A percentile compares a stretch with the other conserved stretches of the same genome.
phyloP scores from a whole-genome alignment of 768 basidiomycete genomes.

The Pholiota molesta region DNA sequence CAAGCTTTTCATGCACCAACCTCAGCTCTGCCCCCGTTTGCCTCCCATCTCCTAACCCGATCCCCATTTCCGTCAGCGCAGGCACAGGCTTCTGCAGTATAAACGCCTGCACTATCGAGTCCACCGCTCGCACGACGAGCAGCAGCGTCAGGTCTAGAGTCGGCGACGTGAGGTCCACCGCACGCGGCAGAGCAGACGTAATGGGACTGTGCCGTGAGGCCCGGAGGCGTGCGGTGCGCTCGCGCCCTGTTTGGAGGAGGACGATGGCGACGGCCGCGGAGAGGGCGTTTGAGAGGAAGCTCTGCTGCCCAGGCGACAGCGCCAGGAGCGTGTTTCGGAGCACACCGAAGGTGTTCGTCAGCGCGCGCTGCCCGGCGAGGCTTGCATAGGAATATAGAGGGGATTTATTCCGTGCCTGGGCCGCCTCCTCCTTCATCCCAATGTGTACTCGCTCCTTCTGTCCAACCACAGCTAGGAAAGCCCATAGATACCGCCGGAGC shows the following conservation, averaged over 20 bases:
- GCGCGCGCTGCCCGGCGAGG: background rate
- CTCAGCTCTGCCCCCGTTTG: conserved; percentile 16
- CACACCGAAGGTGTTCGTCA: background rate
- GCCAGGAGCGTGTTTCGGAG: conserved; percentile 20
- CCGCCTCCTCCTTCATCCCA: background rate
- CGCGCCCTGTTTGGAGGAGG: conserved; percentile 57
- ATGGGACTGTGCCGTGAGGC: background rate
- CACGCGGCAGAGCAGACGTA: background rate
- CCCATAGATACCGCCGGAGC: conserved; percentile 49
- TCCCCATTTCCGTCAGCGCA: background rate
- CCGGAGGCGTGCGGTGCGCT: conserved; percentile 29
- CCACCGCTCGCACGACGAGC: conserved; percentile 69
- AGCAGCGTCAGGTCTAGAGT: conserved; percentile 73
- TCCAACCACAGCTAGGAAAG: background rate
- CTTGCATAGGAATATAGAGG: background rate
- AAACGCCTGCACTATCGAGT: conserved; percentile 56
- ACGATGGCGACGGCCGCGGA: conserved; percentile 59
- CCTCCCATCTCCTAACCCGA: background rate
- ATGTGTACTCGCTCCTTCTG: background rate
- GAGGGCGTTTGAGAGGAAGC: conserved; percentile 60
- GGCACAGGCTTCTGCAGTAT: conserved; percentile 37
- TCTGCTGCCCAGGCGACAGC: conserved; percentile 45
- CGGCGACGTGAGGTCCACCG: conserved; percentile 38
- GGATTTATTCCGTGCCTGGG: background rate
- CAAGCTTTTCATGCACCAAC: conserved; percentile 23